Conservation (phyloP, 2,329 filamentous ascomycete genomes). For the Fusarium virguliforme region DNA sequence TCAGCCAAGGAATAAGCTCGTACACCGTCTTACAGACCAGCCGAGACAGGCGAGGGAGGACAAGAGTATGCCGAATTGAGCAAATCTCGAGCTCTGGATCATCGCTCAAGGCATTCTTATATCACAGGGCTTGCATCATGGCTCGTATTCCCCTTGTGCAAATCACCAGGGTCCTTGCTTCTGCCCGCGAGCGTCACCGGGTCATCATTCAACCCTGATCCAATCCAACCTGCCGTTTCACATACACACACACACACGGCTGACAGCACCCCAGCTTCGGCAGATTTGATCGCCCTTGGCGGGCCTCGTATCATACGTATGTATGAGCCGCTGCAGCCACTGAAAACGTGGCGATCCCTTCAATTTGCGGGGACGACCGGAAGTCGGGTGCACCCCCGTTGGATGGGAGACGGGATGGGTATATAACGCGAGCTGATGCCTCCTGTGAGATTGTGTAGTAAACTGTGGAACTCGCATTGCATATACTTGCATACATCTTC, state of each 20-base stretch:
- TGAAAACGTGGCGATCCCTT: slow-evolving; percentile 11
- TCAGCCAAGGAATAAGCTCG: slow-evolving; percentile 9
- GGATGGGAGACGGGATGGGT: slow-evolving; percentile 10
- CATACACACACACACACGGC: slow-evolving; percentile 14
- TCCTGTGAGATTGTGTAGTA: slow-evolving; percentile 1
- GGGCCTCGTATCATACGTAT: slow-evolving; percentile 11
- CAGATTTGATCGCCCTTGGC: slow-evolving; percentile 10
- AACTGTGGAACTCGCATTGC: neutral
- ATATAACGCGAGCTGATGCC: slow-evolving; percentile 13
- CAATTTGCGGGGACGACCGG: slow-evolving; percentile 7
- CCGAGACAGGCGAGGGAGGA: neutral
- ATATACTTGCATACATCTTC: neutral
- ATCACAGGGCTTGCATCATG: slow-evolving; percentile 7
- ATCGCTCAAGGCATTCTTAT: slow-evolving; percentile 3
- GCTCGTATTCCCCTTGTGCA: slow-evolving; percentile 5
- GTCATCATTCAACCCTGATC: slow-evolving; percentile 26
- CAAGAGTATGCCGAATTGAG: neutral
- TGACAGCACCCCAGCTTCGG: neutral
- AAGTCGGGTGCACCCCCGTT: slow-evolving; percentile 1
- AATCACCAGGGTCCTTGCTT: neutral
- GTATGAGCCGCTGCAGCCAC: slow-evolving; percentile 11
- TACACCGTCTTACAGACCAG: neutral
- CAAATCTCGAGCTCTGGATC: neutral
- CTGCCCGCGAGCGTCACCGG: slow-evolving; percentile 1
- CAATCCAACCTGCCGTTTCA: slow-evolving; percentile 25